Conservation (phyloP, 2,329 filamentous ascomycete genomes). For the Cytospora leucostoma region DNA sequence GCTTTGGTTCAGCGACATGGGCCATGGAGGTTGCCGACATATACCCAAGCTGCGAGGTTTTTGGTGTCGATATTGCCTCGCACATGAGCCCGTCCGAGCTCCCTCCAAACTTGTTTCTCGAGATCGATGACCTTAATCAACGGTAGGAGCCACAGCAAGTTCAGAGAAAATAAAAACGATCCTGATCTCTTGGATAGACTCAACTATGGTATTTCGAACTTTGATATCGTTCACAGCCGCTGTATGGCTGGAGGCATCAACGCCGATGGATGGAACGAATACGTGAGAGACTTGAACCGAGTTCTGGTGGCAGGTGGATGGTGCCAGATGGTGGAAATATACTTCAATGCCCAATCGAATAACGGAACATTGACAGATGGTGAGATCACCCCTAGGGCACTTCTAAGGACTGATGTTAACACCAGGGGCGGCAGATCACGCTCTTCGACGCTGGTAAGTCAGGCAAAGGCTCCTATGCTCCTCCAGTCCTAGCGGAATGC, state of each 20-base stretch:
- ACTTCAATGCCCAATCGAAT: constrained; percentile 82
- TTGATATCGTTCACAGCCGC: constrained; percentile 82
- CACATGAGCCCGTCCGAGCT: constrained; percentile 66
- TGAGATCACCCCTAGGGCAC: constrained; percentile 64
- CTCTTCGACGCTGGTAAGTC: constrained; percentile 60
- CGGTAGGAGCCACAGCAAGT: constrained; percentile 42
- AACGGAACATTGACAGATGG: constrained; percentile 74
- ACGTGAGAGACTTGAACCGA: constrained; percentile 73
- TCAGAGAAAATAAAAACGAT: constrained; percentile 22
- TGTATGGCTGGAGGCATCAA: constrained; percentile 73
- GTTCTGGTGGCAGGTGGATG: constrained; percentile 76
- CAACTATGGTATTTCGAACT: constrained; percentile 57
- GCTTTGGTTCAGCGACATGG: constrained; percentile 72
- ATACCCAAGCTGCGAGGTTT: constrained; percentile 66
- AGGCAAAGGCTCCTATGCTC: neutral
- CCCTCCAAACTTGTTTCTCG: constrained; percentile 68
- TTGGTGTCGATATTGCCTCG: constrained; percentile 71
- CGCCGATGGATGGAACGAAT: constrained; percentile 69
- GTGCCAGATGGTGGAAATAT: constrained; percentile 87
- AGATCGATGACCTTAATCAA: constrained; percentile 72
- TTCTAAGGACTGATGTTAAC: constrained; percentile 37
- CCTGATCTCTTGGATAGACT: constrained; percentile 61
- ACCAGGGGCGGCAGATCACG: constrained; percentile 51
- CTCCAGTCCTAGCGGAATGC: neutral
- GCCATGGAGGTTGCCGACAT: constrained; percentile 66